Base-by-base conservation (phyloP, 805 yeast genomes). In the Candida piceae region DNA sequence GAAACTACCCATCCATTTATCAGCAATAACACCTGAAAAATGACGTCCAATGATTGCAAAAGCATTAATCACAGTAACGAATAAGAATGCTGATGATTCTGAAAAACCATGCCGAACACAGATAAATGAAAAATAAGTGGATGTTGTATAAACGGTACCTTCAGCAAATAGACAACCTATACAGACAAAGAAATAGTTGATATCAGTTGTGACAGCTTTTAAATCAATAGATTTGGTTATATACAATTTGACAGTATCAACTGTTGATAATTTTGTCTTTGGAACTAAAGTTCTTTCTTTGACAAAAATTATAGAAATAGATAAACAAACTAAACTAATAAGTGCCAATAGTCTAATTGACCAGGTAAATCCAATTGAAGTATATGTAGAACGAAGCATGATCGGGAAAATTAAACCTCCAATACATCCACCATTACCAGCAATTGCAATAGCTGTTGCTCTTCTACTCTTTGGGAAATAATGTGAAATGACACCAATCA, bases 401-500 rank as follows among this genome's bases (percentile, higher is more conserved):
- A 75, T 52, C 3, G 81, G 78, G 46, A 73, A 67, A 15, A 66
- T 39, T 36, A 72, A 53, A 19, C 78, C 80, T 12, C 79, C 79
- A 15, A 72, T 47, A 6, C 74, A 66, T 2, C 77, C 78, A 12
- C 79, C 79, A 34, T 64, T 62, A 2, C 74, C 67, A 1, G 76
- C 75, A 1, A 67, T 43, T 21, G 72, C 70, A 11, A 69, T 58
- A 1, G 78, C 79, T 38, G 67, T 64, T 1, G 79, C 85, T 45
- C 86, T 62, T 47, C 68, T 74, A 17, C 54, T 59, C 31, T 62
- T 58, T 38, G 60, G 53, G 52, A 80, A 81, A 76, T 81, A 81
- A 42, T 81, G 85, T 16, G 79, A 72, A 1, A 78, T 67, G 16
- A 74, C 75, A 11, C 84, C 74, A 4, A 80, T 66, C 29, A 76